Base-by-base conservation (phyloP, 805 yeast genomes). In the Suhomyces emberorum region DNA sequence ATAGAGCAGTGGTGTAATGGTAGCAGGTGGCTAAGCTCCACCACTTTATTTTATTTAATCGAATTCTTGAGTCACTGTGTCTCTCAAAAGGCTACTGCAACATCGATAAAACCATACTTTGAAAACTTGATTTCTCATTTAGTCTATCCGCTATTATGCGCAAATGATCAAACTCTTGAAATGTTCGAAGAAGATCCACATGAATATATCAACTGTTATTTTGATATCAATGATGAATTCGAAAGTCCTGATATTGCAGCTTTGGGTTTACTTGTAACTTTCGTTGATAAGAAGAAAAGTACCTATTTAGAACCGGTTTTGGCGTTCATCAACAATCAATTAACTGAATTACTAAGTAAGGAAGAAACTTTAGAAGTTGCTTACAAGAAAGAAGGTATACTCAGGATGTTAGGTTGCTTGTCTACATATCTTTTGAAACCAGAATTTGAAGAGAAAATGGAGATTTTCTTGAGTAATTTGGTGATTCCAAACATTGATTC, bases 171-270 rank as follows among this genome's bases (percentile, higher is more conserved):
- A 5, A 77, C 79, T 14, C 64, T 87, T 38, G 95, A 85, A 46
- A 60, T 76, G 4, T 89, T 85, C 62, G 95, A 88, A 43, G 79
- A 74, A 43, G 96, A 89, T 49, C 96, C 96, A 3, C 83, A 78
- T 38, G 96, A 88, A 55, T 93, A 87, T 56, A 79, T 91, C 37
- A 85, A 87, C 57, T 69, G 80, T 35, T 75, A 75, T 36, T 71
- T 88, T 49, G 70, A 65, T 44, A 48, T 55, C 23, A 57, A 82
- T 47, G 93, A 83, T 35, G 79, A 71, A 27, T 51, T 65, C 26
- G 68, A 61, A 41, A 72, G 88, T 1, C 85, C 95, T 5, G 95
- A 88, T 55, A 67, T 77, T 30, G 95, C 95, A 1, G 91, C 96
- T 2, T 66, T 83, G 35, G 76, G 81, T 7, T 72, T 93, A 39